Conservation (phyloP, 2,329 filamentous ascomycete species). For the Phyllosticta capitalensis region DNA sequence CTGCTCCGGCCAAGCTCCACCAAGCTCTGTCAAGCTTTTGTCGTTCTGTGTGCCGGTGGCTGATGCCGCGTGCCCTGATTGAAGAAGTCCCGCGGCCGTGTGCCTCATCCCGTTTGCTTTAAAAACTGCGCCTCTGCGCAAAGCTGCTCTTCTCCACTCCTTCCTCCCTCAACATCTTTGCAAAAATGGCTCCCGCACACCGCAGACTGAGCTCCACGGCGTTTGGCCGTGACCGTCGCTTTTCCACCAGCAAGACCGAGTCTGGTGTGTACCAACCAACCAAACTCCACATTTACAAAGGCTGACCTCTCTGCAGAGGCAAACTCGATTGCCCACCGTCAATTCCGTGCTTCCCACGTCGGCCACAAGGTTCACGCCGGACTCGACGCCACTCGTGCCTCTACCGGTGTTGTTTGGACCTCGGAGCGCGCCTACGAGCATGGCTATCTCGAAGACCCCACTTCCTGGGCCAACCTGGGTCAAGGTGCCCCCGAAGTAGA, state of each 20-base stretch:
- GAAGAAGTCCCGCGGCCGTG: conserved; percentile 3
- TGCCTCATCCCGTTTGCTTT: neutral
- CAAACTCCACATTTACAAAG: neutral
- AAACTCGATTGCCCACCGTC: conserved; percentile 73
- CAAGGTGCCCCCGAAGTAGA: conserved; percentile 93
- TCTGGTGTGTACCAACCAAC: neutral
- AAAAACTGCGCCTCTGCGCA: neutral
- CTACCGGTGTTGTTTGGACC: conserved; percentile 91
- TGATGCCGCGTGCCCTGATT: conserved; percentile 5
- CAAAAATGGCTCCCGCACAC: conserved; percentile 3
- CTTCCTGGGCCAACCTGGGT: conserved; percentile 83
- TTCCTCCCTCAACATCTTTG: neutral
- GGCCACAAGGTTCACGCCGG: conserved; percentile 86
- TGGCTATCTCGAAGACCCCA: conserved; percentile 74
- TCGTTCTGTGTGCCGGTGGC: conserved; percentile 1
- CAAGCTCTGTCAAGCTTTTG: conserved; percentile 6
- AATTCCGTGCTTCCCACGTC: conserved; percentile 84
- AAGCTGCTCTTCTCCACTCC: neutral
- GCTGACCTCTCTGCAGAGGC: conserved; percentile 47
- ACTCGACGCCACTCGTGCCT: conserved; percentile 77
- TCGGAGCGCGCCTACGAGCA: conserved; percentile 81
- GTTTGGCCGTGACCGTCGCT: conserved; percentile 10
- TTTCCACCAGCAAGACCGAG: conserved; percentile 8
- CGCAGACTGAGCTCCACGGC: conserved; percentile 6
- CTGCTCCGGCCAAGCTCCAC: conserved; percentile 1